Base-by-base conservation (phyloP, 805 yeast species). In the Saccharomycodes ludwigii region DNA sequence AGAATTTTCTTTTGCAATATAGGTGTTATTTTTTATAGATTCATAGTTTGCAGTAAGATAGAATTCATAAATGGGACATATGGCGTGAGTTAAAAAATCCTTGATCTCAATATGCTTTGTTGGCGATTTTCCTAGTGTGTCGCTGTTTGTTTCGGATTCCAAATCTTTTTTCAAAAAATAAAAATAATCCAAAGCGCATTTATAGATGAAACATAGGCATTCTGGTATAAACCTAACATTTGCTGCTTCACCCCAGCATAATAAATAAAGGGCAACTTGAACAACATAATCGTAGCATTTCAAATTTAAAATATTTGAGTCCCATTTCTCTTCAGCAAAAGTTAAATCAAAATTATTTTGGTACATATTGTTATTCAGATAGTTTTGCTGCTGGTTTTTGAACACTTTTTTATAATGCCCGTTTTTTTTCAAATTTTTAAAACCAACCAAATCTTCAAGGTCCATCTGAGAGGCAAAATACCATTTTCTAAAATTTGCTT, bases 201-300 rank as follows among this genome's bases (percentile, higher is more conserved):
- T 81, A 59, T 76, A 83, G 17, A 84, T 70, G 42, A 85, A 84
- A 39, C 93, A 82, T 15, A 84, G 50, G 44, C 94, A 82, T 48
- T 84, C 95, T 0, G 95, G 95, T 73, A 83, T 76, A 44, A 80
- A 84, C 39, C 95, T 63, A 3, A 84, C 49, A 43, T 82, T 86
- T 46, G 80, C 82, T 0, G 94, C 84, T 49, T 84, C 95, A 1
- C 94, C 93, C 95, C 95, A 84, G 39, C 82, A 70, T 34, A 81
- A 51, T 10, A 84, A 60, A 46, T 75, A 85, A 6, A 84, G 53
- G 0, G 81, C 72, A 12, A 84, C 41, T 40, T 84, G 94, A 35
- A 71, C 62, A 3, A 74, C 66, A 56, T 77, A 70, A 40, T 80
- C 82, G 18, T 52, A 56, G 3, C 71, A 68, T 0, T 71, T 49